These are phyloP conservation scores for Viola odorata DNA, from an alignment of 345 rosid species.

Conservation along the genomic window DNA sequence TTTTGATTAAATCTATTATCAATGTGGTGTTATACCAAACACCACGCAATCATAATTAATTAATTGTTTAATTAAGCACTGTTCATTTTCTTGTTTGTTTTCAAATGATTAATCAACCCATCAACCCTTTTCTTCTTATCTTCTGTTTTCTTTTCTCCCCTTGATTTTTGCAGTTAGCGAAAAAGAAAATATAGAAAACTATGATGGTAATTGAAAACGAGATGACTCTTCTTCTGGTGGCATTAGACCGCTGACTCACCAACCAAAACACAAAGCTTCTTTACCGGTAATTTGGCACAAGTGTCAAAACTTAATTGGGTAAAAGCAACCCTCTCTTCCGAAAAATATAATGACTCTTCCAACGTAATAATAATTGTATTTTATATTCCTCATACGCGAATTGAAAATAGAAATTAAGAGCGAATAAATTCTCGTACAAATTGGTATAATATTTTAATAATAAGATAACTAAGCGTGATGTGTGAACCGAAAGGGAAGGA, in stretches of 20 bases:
- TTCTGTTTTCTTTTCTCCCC: too few relatives aligned
- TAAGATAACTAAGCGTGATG: slow-evolving; percentile 13
- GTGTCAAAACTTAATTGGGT: not conserved
- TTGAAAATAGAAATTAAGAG: too few relatives aligned
- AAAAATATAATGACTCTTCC: too few relatives aligned
- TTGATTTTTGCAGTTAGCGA: not conserved
- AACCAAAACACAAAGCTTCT: slow-evolving; percentile 1
- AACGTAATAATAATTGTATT: too few relatives aligned
- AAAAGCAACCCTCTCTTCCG: not conserved
- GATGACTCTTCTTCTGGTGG: not conserved
- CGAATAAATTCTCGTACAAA: too few relatives aligned
- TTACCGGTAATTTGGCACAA: not conserved
- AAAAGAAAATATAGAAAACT: not conserved
- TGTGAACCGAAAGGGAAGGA: slow-evolving; percentile 15
- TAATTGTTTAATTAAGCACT: too few relatives aligned
- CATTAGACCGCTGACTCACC: slow-evolving; percentile 23
- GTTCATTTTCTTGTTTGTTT: too few relatives aligned
- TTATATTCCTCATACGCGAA: not conserved
- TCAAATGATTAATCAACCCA: too few relatives aligned
- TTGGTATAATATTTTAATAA: not conserved
- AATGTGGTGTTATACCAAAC: too few relatives aligned
- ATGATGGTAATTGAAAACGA: not conserved
- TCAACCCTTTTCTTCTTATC: too few relatives aligned
- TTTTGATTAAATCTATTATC: too few relatives aligned
- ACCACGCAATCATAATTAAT: too few relatives aligned